Conservation (phyloP, 192 early-diverging fungal species). For the Lobosporangium transversale region DNA sequence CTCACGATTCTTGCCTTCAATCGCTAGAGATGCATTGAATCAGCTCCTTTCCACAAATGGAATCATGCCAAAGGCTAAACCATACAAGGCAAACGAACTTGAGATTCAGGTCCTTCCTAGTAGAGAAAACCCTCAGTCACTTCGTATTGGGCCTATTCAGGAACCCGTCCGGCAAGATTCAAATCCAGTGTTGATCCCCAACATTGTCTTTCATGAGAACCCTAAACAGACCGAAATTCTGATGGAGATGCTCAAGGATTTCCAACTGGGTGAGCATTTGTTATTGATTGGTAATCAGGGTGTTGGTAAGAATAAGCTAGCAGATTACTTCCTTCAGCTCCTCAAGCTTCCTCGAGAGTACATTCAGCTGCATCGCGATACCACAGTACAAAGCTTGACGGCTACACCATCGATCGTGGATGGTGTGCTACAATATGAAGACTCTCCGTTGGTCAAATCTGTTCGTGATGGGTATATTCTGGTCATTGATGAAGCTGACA, state of each 20-base stretch:
- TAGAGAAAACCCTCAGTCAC: conserved; percentile 54
- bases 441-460: conserved; percentile 72
- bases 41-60: conserved; percentile 65
- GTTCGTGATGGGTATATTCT: conserved; percentile 68
- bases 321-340: conserved; percentile 77
- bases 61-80: conserved; percentile 56
- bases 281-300: conserved; percentile 88
- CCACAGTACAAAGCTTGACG: conserved; percentile 81
- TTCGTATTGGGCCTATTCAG: conserved; percentile 65
- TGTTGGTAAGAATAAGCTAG: conserved; percentile 71
- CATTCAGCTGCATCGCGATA: conserved; percentile 83
- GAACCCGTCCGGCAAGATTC: conserved; percentile 59
- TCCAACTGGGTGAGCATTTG: conserved; percentile 80
- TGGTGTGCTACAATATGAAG: conserved; percentile 75
- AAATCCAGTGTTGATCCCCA: conserved; percentile 72
- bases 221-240: conserved; percentile 75
- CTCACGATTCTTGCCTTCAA: conserved; percentile 76
- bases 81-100: conserved; percentile 48
- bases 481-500: conserved; percentile 86
- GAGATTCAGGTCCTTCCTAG: conserved; percentile 63
- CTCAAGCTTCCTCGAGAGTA: conserved; percentile 78
- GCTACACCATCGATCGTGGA: conserved; percentile 76
- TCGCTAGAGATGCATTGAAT: conserved; percentile 72
- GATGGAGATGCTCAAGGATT: conserved; percentile 83
- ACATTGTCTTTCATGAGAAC: conserved; percentile 80